Percentiles rank a stretch among this genome's conserved stretches.
phyloP scores from a whole-genome alignment of 306 rosid genomes.

The Prunus padus region DNA sequence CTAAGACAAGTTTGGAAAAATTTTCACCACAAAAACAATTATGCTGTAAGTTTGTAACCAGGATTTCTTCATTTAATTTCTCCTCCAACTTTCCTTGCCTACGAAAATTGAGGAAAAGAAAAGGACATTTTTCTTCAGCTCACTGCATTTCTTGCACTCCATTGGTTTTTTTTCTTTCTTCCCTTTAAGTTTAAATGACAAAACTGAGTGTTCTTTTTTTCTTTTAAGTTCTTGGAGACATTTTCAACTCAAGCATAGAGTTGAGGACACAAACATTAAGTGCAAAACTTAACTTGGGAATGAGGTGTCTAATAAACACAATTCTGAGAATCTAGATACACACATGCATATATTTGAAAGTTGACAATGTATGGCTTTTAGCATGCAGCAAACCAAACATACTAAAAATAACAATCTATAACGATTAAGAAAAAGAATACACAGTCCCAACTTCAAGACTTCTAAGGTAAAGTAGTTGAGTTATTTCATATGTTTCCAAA shows the following conservation, averaged over 20 bases:
- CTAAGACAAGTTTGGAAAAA: background rate
- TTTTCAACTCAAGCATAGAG: background rate
- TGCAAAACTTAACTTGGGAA: background rate
- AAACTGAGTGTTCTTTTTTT: too few species aligned
- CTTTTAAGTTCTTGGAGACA: background rate
- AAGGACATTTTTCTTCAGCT: too few species aligned
- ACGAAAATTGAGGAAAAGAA: background rate
- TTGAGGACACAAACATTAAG: background rate
- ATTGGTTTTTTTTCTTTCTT: too few species aligned
- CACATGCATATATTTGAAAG: background rate
- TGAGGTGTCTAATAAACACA: background rate
- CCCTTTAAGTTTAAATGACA: too few species aligned
- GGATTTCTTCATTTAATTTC: background rate
- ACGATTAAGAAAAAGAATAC: too few species aligned
- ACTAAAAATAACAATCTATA: too few species aligned
- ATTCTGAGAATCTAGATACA: background rate
- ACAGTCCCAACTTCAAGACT: too few species aligned
- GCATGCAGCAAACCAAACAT: background rate
- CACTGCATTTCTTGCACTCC: too few species aligned
- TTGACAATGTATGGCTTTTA: background rate
- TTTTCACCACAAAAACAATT: background rate
- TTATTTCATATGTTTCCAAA: background rate
- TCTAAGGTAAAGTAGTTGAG: background rate
- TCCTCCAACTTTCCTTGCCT: background rate
- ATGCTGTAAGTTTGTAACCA: background rate